These are phyloP conservation scores for Chamaecyparis obtusa DNA, from an alignment of 75 land plant species.

Conservation along the genomic window DNA sequence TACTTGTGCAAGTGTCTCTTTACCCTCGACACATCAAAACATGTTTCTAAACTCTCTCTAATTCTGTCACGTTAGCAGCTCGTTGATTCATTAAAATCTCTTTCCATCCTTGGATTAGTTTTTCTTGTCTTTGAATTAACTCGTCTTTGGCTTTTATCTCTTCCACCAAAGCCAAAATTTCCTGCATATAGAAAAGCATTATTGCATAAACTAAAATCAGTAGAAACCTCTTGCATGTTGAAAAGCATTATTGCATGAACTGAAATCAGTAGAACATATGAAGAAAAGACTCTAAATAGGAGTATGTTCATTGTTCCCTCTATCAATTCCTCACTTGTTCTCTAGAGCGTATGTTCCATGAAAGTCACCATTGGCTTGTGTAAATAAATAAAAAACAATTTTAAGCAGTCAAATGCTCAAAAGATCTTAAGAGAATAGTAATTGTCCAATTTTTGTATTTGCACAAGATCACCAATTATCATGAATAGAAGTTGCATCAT, in stretches of 20 bases:
- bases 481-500: not conserved
- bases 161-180: conserved; percentile 70
- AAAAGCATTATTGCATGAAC: not conserved
- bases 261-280: not conserved
- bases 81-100: conserved; percentile 65
- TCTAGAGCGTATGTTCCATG: not conserved
- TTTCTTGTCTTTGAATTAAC: conserved; percentile 59
- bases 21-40: not conserved
- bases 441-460: not conserved
- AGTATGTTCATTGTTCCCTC: not conserved
- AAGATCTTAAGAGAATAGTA: not conserved
- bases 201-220: not conserved
- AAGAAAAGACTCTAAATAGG: not conserved
- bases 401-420: conserved; percentile 4
- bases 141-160: conserved; percentile 60
- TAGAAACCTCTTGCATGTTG: conserved; percentile 51
- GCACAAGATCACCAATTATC: not conserved
- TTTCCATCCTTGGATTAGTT: conserved; percentile 65
- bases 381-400: not conserved
- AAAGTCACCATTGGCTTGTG: not conserved
- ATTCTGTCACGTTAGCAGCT: conserved; percentile 52
- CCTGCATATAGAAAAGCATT: conserved; percentile 40
- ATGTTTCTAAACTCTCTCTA: conserved; percentile 66
- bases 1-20: not conserved
- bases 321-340: not conserved